Evolutionary conservation across 768 basidiomycete species (phyloP).

Genomic region (Lyophyllum shimeji): DNA sequence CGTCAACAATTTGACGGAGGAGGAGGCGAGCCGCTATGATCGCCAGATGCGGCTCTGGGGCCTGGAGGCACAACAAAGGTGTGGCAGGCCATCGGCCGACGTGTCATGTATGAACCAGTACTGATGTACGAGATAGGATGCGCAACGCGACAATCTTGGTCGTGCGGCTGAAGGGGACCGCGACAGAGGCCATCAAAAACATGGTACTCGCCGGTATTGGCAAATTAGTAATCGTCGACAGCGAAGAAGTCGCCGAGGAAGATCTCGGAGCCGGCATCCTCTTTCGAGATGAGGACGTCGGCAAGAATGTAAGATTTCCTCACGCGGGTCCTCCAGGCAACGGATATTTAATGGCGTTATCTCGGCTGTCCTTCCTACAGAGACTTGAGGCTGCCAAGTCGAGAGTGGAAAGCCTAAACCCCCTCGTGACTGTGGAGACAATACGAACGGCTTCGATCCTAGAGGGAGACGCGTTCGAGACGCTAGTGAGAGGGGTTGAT

Average conservation of each 20-base stretch:
- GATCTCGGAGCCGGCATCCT: slow-evolving; percentile 94
- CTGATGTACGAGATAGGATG: slow-evolving; percentile 61
- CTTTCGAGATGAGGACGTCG: slow-evolving; percentile 91
- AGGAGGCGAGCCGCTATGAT: slow-evolving; percentile 82
- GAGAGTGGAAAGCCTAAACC: slow-evolving; percentile 88
- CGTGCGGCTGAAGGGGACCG: slow-evolving; percentile 74
- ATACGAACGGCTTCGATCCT: slow-evolving; percentile 49
- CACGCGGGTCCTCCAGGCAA: slow-evolving; percentile 12
- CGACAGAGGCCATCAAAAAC: slow-evolving; percentile 96
- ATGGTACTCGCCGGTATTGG: slow-evolving; percentile 97
- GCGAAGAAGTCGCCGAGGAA: slow-evolving; percentile 69
- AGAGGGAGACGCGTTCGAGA: slow-evolving; percentile 52
- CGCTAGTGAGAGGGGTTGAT: slow-evolving; percentile 67
- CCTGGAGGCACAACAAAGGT: slow-evolving; percentile 94
- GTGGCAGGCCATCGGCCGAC: slow-evolving; percentile 8
- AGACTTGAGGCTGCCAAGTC: slow-evolving; percentile 82
- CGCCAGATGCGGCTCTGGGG: slow-evolving; percentile 98
- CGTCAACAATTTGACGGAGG: slow-evolving; percentile 61
- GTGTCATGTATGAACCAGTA: neutral
- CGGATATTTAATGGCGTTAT: slow-evolving; percentile 41
- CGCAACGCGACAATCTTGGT: slow-evolving; percentile 89
- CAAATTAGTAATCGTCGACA: slow-evolving; percentile 81
- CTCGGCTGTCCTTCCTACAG: slow-evolving; percentile 46
- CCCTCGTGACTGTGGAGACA: slow-evolving; percentile 81
- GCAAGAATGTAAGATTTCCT: slow-evolving; percentile 66